These are phyloP conservation scores for Rhizopus microsporus DNA, from an alignment of 371 early-diverging fungal species.

Conservation along the genomic window DNA sequence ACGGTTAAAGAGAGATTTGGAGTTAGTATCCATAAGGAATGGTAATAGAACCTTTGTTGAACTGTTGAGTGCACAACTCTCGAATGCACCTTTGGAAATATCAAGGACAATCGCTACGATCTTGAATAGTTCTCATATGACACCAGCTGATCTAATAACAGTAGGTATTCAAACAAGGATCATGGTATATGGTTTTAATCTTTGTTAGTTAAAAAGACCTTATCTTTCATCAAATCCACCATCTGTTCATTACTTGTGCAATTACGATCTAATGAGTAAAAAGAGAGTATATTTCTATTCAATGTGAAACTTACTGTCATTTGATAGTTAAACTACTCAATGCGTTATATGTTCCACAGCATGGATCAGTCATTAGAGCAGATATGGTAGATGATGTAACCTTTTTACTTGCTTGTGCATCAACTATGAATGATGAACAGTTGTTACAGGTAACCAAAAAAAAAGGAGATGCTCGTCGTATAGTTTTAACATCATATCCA, in stretches of 20 bases:
- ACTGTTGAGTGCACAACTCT: conserved; percentile 49
- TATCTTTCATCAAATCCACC: conserved; percentile 50
- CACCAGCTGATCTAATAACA: conserved; percentile 65
- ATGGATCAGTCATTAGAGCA: conserved; percentile 38
- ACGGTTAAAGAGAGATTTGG: conserved; percentile 64
- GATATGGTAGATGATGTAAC: conserved; percentile 63
- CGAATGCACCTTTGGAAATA: conserved; percentile 47
- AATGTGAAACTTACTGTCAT: not conserved
- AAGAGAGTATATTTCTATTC: conserved; percentile 2
- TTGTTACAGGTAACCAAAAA: conserved; percentile 15
- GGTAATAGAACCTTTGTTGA: conserved; percentile 58
- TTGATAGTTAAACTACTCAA: conserved; percentile 48
- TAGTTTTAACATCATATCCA: not conserved
- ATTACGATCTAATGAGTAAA: conserved; percentile 61
- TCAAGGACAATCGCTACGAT: conserved; percentile 61
- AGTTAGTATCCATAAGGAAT: conserved; percentile 45
- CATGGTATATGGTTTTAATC: not conserved
- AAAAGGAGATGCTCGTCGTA: not conserved
- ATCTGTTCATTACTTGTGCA: conserved; percentile 52
- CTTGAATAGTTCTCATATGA: conserved; percentile 51
- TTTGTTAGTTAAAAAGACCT: conserved; percentile 43
- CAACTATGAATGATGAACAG: conserved; percentile 46
- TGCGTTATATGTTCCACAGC: conserved; percentile 50
- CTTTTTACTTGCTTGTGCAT: conserved; percentile 63
- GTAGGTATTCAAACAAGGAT: conserved; percentile 25